Evolutionary conservation across 306 rosid genomes (phyloP), one percentile per base, ranked within the genome.

Genomic region (Purshia tridentata): DNA sequence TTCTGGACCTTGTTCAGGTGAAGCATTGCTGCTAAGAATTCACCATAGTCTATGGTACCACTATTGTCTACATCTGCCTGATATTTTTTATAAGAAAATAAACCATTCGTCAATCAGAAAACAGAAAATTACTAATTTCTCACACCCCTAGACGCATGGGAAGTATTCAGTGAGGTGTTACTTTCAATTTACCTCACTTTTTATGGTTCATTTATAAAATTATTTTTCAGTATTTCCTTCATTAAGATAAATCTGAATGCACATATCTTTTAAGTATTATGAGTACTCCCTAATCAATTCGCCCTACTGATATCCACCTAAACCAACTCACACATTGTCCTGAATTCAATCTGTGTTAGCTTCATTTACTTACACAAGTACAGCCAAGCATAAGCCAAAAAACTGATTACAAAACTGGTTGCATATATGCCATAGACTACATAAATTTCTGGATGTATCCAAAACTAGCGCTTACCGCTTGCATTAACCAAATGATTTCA

Each of bases 31-130:
- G 99, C 96, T 63, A 94, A 72, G 77, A 91, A 94, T 77, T 94
- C 99, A 20, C 97, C 96, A 13, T 94, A 91, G 81, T 91, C 99
- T 88, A 94, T 89, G 78, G 99, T 88, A 72, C 99, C 99, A 76
- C 97, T 94, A 60, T 91, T 87, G 79, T 94, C 95, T 47, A 87
- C 3, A 67, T 94, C 99, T 46, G 92, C 99, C 99, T 94, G 89
- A 76, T 77, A 73, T 59, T 71, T 63, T 53, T 69, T 54, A 35
- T 42, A 73, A 22, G 57, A 78, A 75, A n/a, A 76, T 5, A 64
- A 59, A 23, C 47, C 52, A 2, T 57, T 63, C 12, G 56, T 70
- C 67, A 42, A 69, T 44, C 61, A 20, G 42, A 14, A 73, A 67
- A 65, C 46, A 60, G 20, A 67, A 40, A 6, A 16, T 60, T 42